Evolutionary conservation across 2,329 filamentous ascomycete species (phyloP).

Genomic region (Trichoderma citrinoviride): DNA sequence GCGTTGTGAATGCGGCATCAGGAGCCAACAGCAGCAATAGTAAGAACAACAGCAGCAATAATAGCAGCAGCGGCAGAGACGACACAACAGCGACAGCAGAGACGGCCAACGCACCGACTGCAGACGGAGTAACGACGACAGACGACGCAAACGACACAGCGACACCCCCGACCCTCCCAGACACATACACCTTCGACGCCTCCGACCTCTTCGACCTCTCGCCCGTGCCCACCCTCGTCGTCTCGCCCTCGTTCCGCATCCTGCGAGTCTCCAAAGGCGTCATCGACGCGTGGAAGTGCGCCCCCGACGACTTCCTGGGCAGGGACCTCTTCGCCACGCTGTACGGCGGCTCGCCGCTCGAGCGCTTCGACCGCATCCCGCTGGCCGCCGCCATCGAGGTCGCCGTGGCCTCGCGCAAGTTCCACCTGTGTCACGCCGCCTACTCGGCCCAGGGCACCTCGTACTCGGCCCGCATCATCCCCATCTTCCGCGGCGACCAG

Average conservation of each 20-base stretch:
- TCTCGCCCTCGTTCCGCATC: conserved; percentile 34
- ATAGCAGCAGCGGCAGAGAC: too few relatives aligned
- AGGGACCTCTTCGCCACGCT: conserved; percentile 32
- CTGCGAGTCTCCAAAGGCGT: conserved; percentile 32
- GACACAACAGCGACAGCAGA: too few relatives aligned
- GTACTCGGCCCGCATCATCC: conserved; percentile 35
- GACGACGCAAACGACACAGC: too few relatives aligned
- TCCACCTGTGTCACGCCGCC: conserved; percentile 28
- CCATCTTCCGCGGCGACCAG: conserved; percentile 32
- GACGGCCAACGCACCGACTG: too few relatives aligned
- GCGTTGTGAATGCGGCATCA: too few relatives aligned
- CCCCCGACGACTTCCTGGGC: conserved; percentile 29
- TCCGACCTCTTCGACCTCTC: conserved; percentile 21
- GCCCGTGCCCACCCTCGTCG: conserved; percentile 33
- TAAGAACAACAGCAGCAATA: too few relatives aligned
- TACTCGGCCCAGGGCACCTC: conserved; percentile 22
- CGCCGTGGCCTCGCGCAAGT: conserved; percentile 30
- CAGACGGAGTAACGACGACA: too few relatives aligned
- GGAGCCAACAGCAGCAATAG: too few relatives aligned
- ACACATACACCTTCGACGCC: not conserved
- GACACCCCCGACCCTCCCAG: not conserved
- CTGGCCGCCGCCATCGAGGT: conserved; percentile 32
- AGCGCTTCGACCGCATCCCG: conserved; percentile 30
- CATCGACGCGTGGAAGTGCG: conserved; percentile 30
- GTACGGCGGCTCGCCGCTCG: conserved; percentile 28